A percentile compares a stretch with the other conserved stretches of the same genome.
Conservation (phyloP, 75 land plant genomes). For the Chamaecyparis obtusa region DNA sequence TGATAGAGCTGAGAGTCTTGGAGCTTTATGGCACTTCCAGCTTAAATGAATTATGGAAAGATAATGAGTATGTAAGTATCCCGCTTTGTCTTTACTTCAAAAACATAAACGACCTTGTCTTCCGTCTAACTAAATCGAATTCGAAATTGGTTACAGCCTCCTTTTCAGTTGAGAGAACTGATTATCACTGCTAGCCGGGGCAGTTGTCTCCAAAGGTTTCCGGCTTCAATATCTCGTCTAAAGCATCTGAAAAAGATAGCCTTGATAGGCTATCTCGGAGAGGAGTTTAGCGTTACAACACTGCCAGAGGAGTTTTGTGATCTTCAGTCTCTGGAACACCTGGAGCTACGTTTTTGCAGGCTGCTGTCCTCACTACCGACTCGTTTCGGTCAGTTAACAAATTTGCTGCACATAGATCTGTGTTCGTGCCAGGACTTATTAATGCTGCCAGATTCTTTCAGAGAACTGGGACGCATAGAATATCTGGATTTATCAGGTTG, state of each 20-base stretch:
- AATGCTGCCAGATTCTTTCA: neutral
- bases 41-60: no score
- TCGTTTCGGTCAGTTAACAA: neutral
- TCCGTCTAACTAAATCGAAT: no score
- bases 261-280: neutral
- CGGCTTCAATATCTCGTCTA: neutral
- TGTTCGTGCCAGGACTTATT: neutral
- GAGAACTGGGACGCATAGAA: neutral
- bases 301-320: conserved; percentile 4
- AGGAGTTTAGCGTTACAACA: neutral
- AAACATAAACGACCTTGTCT: no score
- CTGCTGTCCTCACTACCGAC: neutral
- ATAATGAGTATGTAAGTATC: no score
- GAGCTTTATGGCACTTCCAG: no score
- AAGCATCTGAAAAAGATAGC: neutral
- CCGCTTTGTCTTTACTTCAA: no score
- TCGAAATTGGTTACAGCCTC: no score
- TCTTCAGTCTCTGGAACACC: neutral
- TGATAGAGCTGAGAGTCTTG: no score
- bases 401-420: neutral
- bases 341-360: neutral
- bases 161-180: no score
- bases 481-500: neutral
- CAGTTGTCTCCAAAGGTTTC: no score
- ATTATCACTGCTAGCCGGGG: no score